Conservation (phyloP, 768 basidiomycete species). For the Pisolithus sp. region DNA sequence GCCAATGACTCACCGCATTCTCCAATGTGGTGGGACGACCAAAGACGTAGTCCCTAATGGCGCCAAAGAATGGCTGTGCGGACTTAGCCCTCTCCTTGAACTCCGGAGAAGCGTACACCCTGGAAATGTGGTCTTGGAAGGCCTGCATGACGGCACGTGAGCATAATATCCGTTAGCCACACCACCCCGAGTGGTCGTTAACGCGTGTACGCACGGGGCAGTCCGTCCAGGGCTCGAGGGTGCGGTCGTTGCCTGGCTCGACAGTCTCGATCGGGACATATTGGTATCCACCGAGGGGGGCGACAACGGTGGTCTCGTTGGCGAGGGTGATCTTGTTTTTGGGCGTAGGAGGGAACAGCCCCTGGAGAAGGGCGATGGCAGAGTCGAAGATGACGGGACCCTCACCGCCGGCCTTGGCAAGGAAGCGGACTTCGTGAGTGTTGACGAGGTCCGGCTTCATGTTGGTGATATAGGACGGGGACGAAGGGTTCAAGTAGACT, state of each 20-base stretch:
- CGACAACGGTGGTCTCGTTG: constrained; percentile 63
- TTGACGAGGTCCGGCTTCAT: constrained; percentile 65
- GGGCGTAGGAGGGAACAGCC: constrained; percentile 75
- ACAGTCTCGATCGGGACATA: constrained; percentile 89
- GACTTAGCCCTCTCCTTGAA: constrained; percentile 58
- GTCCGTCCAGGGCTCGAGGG: constrained; percentile 73
- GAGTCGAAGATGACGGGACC: constrained; percentile 85
- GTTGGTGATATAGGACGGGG: constrained; percentile 60
- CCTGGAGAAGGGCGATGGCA: constrained; percentile 78
- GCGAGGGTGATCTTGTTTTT: constrained; percentile 71
- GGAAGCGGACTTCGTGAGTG: constrained; percentile 66
- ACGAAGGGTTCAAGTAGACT: constrained; percentile 60
- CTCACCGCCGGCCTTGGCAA: constrained; percentile 79
- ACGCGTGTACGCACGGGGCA: constrained; percentile 40
- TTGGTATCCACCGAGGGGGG: constrained; percentile 79
- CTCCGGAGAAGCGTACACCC: constrained; percentile 53
- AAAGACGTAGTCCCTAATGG: constrained; percentile 64
- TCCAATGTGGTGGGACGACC: constrained; percentile 60
- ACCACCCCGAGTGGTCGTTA: background rate
- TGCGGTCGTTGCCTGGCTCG: constrained; percentile 75
- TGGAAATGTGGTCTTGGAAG: constrained; percentile 58
- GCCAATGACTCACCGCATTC: constrained; percentile 48
- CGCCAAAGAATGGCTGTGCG: constrained; percentile 60
- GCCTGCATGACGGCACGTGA: constrained; percentile 31
- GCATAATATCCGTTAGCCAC: constrained; percentile 5